Conservation (phyloP, 208 protist species). For the Strigomonas culicis region DNA sequence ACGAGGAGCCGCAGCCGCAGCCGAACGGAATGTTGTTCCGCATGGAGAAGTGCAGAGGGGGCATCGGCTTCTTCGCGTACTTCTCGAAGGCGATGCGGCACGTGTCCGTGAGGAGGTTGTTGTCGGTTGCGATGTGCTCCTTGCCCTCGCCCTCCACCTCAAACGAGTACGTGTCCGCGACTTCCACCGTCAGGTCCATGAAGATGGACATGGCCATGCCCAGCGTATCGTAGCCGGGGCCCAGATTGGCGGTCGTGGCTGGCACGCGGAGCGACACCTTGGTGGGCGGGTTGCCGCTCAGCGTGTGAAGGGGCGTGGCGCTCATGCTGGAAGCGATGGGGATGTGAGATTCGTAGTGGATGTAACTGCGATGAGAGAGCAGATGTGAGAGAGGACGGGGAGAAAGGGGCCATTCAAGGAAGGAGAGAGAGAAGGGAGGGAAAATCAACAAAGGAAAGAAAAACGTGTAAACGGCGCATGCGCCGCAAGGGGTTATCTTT, state of each 20-base stretch:
- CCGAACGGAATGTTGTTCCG: slow-evolving; percentile 89
- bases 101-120: slow-evolving; percentile 86
- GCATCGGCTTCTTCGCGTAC: slow-evolving; percentile 74
- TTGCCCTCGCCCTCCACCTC: slow-evolving; percentile 72
- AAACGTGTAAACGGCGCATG: not conserved
- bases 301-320: too few species aligned
- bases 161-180: slow-evolving; percentile 69
- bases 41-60: slow-evolving; percentile 78
- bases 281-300: slow-evolving; percentile 17
- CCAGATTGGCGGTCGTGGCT: slow-evolving; percentile 93
- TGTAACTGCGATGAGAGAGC: not conserved
- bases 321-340: too few species aligned
- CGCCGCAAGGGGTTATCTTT: not conserved
- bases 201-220: slow-evolving; percentile 92
- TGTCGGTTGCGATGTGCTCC: slow-evolving; percentile 57
- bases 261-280: slow-evolving; percentile 85
- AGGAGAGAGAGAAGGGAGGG: not conserved
- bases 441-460: slow-evolving; percentile 5
- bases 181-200: slow-evolving; percentile 87
- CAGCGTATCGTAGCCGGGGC: slow-evolving; percentile 89
- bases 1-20: slow-evolving; percentile 89
- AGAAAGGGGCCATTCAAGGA: not conserved
- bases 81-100: slow-evolving; percentile 70
- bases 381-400: slow-evolving; percentile 5
- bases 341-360: too few species aligned